A percentile compares a stretch with the other conserved stretches of the same genome.
Evolutionary conservation across 2,329 filamentous ascomycete species (phyloP).

Genomic region (Monilinia polystroma): DNA sequence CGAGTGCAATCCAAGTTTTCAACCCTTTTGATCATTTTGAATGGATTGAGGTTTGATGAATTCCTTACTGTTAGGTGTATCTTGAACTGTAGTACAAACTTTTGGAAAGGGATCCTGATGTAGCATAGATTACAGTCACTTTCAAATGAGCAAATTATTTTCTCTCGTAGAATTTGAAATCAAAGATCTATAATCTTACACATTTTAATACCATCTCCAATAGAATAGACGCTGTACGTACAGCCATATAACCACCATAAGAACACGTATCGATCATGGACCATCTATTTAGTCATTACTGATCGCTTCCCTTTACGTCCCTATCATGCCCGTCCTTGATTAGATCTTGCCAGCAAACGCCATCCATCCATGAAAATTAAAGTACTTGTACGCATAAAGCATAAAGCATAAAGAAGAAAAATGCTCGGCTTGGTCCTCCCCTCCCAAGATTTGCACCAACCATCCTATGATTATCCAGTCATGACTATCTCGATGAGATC

Average conservation of each 20-base stretch:
- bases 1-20: too few relatives aligned
- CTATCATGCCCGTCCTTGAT: slow-evolving; percentile 10
- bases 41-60: too few relatives aligned
- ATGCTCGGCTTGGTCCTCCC: not conserved
- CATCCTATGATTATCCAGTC: slow-evolving; percentile 17
- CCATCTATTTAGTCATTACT: slow-evolving; percentile 16
- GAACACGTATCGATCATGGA: slow-evolving; percentile 15
- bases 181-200: slow-evolving; percentile 26
- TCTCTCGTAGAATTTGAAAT: slow-evolving; percentile 11
- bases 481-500: not conserved
- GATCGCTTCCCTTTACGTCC: slow-evolving; percentile 10
- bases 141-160: not conserved
- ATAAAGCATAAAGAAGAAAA: slow-evolving; percentile 13
- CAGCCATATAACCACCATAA: slow-evolving; percentile 11
- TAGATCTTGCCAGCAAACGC: slow-evolving; percentile 12
- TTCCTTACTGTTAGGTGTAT: too few relatives aligned
- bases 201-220: slow-evolving; percentile 7
- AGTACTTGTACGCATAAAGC: slow-evolving; percentile 10
- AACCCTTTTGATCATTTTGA: too few relatives aligned
- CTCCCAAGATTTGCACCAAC: not conserved
- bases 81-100: too few relatives aligned
- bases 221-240: not conserved
- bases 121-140: slow-evolving; percentile 2
- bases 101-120: too few relatives aligned
- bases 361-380: slow-evolving; percentile 21